Conservation (phyloP, 129 eudicot species). For the Oenanthe sinensis region DNA sequence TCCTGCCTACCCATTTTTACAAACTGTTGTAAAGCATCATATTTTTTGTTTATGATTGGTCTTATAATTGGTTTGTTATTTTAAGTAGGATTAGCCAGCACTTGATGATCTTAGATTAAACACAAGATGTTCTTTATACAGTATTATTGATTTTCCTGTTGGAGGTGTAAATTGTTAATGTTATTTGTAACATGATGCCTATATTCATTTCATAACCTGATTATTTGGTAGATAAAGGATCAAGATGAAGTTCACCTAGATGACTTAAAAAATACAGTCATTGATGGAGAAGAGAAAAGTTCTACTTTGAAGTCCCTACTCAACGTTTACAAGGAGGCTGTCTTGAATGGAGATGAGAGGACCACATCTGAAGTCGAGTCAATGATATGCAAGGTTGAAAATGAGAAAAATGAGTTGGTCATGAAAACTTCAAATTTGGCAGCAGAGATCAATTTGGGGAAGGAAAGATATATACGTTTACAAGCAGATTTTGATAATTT, state of each 20-base stretch:
- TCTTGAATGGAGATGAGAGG: slow-evolving; percentile 43
- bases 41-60: neutral
- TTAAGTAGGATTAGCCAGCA: neutral
- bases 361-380: slow-evolving; percentile 52
- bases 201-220: neutral
- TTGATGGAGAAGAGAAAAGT: slow-evolving; percentile 20
- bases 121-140: neutral
- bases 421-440: slow-evolving; percentile 40
- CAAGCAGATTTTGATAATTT: slow-evolving; percentile 96
- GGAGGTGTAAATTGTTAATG: neutral
- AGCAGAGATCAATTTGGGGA: slow-evolving; percentile 57
- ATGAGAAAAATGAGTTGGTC: slow-evolving; percentile 48
- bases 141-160: neutral
- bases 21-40: neutral
- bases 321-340: slow-evolving; percentile 61
- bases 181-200: neutral
- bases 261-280: slow-evolving; percentile 23
- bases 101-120: neutral
- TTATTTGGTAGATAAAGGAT: slow-evolving; percentile 31
- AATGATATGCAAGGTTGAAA: slow-evolving; percentile 33
- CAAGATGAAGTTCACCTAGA: slow-evolving; percentile 25
- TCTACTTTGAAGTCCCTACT: slow-evolving; percentile 38
- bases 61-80: neutral
- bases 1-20: neutral
- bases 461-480: slow-evolving; percentile 68